Percentiles rank a stretch among this genome's conserved stretches.
phyloP scores from a whole-genome alignment of 257 asterid species.

The Anisodus acutangulus region DNA sequence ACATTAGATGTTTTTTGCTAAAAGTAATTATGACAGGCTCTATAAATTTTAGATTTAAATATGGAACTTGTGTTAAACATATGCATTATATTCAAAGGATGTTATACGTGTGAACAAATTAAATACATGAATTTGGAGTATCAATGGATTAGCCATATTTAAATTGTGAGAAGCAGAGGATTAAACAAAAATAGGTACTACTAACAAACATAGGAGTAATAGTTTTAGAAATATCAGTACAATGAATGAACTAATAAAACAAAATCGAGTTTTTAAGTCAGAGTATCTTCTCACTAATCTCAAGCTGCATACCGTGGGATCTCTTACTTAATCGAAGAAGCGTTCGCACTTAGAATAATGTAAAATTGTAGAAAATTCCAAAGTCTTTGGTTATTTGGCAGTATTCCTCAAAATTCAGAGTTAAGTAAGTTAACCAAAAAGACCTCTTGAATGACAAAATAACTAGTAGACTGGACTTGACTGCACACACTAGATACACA shows the following conservation, averaged over 20 bases:
- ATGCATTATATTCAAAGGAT: not conserved
- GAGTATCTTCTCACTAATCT: not conserved
- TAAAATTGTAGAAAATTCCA: not conserved
- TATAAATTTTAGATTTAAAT: not conserved
- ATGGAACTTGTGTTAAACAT: not conserved
- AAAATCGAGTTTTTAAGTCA: not conserved
- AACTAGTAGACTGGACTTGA: conserved; percentile 32
- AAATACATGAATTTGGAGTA: not conserved
- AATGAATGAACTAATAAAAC: not conserved
- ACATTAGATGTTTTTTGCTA: no score
- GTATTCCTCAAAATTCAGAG: not conserved
- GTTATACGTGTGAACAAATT: not conserved
- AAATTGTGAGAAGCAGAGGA: not conserved
- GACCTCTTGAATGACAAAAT: not conserved
- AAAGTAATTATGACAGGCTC: no score
- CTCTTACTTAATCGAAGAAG: not conserved
- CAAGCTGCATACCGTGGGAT: not conserved
- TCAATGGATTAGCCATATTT: not conserved
- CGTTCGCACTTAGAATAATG: not conserved
- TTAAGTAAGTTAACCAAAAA: conserved; percentile 21
- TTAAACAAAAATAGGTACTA: not conserved
- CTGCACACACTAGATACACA: not conserved
- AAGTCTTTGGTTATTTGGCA: not conserved
- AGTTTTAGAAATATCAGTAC: not conserved
- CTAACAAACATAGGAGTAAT: not conserved